These are phyloP conservation scores for Penicillium angulare DNA, from an alignment of 495 filamentous ascomycete genomes.

Conservation along the genomic window DNA sequence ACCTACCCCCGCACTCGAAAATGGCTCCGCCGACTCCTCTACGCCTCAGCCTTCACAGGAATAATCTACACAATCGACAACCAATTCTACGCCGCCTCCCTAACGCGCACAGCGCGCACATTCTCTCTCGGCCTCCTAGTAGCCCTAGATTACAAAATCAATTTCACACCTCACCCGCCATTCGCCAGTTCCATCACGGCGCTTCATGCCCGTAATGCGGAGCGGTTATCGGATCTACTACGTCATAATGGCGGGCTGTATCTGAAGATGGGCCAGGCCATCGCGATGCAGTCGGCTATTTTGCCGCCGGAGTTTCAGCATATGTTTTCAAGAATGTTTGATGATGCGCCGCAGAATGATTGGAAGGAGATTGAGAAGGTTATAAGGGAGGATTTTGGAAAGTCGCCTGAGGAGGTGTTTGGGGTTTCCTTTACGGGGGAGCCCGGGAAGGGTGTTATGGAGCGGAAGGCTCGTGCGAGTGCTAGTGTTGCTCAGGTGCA, in stretches of 20 bases:
- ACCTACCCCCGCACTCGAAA: slow-evolving; percentile 63
- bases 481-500: slow-evolving; percentile 96
- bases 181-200: slow-evolving; percentile 63
- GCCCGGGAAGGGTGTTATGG: slow-evolving; percentile 74
- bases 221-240: slow-evolving; percentile 75
- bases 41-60: slow-evolving; percentile 58
- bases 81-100: slow-evolving; percentile 69
- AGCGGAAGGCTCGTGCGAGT: slow-evolving; percentile 78
- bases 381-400: slow-evolving; percentile 83
- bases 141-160: slow-evolving; percentile 92
- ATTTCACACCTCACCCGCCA: slow-evolving; percentile 79
- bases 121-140: slow-evolving; percentile 78
- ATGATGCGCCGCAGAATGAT: slow-evolving; percentile 93
- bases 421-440: slow-evolving; percentile 75
- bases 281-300: slow-evolving; percentile 95
- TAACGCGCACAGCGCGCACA: slow-evolving; percentile 78
- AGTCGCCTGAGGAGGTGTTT: slow-evolving; percentile 81
- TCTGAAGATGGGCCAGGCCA: slow-evolving; percentile 96
- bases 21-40: slow-evolving; percentile 72
- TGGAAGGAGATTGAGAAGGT: slow-evolving; percentile 87
- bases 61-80: slow-evolving; percentile 65
- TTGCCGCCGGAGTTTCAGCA: slow-evolving; percentile 90
- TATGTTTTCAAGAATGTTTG: slow-evolving; percentile 96
- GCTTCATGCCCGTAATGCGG: slow-evolving; percentile 78
- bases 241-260: slow-evolving; percentile 88